Base-by-base conservation (phyloP, 208 protist species). In the Leishmania mexicana region DNA sequence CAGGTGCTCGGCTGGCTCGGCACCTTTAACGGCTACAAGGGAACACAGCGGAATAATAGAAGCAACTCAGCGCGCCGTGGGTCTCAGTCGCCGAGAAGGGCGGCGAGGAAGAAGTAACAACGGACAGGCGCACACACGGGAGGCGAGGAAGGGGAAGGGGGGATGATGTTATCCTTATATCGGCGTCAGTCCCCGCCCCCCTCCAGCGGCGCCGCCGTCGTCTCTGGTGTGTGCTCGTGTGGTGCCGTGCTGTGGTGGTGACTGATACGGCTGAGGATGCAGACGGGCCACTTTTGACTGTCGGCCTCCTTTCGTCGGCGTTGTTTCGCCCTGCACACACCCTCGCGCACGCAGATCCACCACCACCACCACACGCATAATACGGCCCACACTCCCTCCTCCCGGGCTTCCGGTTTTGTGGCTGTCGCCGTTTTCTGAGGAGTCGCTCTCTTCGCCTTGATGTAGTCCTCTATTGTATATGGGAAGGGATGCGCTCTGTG, bases 1-100 rank as follows among this genome's bases (percentile, higher is more conserved):
- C 78, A 85, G 73, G 67, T 84, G 70, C 83, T 81, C 38, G 83
- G 67, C 49, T 85, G 67, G 80, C 77, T 79, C 45, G 72, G 54
- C 62, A 42, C 73, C 45, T 67, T 79, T 38, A 85, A 81, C 17
- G 62, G 40, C 28, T 31, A 57, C 49, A 76, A 21, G 24, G 73
- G 35, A n/a, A 10, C 73, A 6, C 5, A 1, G 71, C 3, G 42
- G 31, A 0, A 4, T 28, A 15, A 64, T 35, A 62, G 45, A 49
- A 42, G 1, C 10, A 42, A 4, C 0, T 42, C 31, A 24, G 7
- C 65, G 19, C 15, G 19, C 65, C 8, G 6, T 0, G 38, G 0
- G 38, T 71, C 3, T 45, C 28, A 6, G 65, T 11, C 19, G 38
- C 15, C 2, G 6, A 7, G 13, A 65, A 47, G 73, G 68, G 45